These are phyloP conservation scores for Trichophyton equinum DNA, from an alignment of 2,329 filamentous ascomycete species.

Conservation along the genomic window DNA sequence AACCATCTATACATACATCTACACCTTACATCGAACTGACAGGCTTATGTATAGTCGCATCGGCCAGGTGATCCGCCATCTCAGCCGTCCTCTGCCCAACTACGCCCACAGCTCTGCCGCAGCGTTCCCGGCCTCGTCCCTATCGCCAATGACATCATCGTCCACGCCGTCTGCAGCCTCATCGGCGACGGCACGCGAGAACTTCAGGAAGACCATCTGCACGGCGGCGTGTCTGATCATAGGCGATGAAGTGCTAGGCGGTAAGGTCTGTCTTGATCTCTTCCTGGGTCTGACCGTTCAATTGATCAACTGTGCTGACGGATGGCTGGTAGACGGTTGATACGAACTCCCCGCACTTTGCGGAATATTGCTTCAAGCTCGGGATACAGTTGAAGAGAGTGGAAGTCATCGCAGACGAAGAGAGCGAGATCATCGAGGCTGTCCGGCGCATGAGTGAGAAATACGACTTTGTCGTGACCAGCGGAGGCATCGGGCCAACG, in stretches of 20 bases:
- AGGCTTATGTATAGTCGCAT: conserved; percentile 61
- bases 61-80: conserved; percentile 59
- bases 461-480: conserved; percentile 93
- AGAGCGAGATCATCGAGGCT: conserved; percentile 78
- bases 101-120: conserved; percentile 40
- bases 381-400: conserved; percentile 63
- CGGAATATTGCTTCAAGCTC: conserved; percentile 53
- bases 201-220: conserved; percentile 52
- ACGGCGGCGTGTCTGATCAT: conserved; percentile 91
- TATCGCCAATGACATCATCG: conserved; percentile 34
- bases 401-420: conserved; percentile 89
- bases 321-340: conserved; percentile 46
- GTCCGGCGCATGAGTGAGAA: conserved; percentile 71
- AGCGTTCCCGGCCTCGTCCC: conserved; percentile 17
- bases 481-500: conserved; percentile 92
- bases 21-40: not conserved
- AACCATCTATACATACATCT: too few species aligned
- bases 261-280: conserved; percentile 51
- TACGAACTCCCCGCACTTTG: conserved; percentile 53
- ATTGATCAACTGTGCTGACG: not conserved
- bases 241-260: conserved; percentile 89
- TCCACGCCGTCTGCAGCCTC: conserved; percentile 3
- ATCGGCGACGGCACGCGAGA: conserved; percentile 16
- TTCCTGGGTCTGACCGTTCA: not conserved
- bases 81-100: conserved; percentile 50